phyloP scores from a whole-genome alignment of 306 rosid species.

The Spatholobus suberectus region DNA sequence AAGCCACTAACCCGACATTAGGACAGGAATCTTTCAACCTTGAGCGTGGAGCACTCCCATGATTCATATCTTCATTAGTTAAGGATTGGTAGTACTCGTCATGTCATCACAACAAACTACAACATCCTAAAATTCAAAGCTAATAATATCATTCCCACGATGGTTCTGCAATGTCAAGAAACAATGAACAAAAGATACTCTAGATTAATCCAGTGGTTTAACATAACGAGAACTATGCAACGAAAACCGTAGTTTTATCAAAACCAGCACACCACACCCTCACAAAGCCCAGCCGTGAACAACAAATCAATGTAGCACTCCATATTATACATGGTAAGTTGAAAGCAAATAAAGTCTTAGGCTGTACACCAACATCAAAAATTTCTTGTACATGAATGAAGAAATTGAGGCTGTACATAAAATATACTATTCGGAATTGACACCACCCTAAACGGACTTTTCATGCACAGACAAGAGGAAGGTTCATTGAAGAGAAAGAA shows the following conservation, averaged over 20 bases:
- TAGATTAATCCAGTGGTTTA: not conserved
- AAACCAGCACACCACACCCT: conserved; percentile 21
- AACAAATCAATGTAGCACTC: conserved; percentile 33
- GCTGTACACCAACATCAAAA: conserved; percentile 40
- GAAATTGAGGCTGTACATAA: conserved; percentile 45
- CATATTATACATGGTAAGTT: conserved; percentile 14
- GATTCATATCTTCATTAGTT: not conserved
- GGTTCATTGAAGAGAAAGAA: conserved; percentile 37
- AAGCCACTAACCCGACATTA: conserved; percentile 29
- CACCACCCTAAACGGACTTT: conserved; percentile 25
- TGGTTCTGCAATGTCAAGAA: conserved; percentile 3
- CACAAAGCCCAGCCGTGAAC: conserved; percentile 6
- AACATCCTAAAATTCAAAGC: conserved; percentile 3
- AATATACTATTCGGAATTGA: conserved; percentile 21
- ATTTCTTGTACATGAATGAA: conserved; percentile 39
- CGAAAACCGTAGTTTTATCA: conserved; percentile 5
- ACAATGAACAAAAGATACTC: not conserved
- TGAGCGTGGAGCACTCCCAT: conserved; percentile 7
- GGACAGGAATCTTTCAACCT: conserved; percentile 28
- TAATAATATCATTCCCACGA: not conserved
- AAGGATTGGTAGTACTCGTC: not conserved
- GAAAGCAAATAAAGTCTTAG: conserved; percentile 24
- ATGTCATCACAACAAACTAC: not conserved
- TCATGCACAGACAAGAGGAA: conserved; percentile 35
- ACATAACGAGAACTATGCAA: not conserved